Conservation (phyloP, 495 filamentous ascomycete genomes). For the Bathelium albidoporum region DNA sequence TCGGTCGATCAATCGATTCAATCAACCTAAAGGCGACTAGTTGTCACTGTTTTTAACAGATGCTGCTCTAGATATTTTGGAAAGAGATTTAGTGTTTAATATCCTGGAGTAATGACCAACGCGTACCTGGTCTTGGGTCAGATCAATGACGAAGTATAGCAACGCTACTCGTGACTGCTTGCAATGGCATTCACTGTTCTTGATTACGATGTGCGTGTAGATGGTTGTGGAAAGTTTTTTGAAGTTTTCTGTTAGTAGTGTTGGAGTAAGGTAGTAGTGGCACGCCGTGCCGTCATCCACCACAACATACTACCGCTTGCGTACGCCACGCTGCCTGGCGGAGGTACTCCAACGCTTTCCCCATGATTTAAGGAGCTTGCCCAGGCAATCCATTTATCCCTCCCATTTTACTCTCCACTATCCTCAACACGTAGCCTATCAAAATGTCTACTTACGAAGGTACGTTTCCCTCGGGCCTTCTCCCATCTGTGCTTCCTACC, state of each 20-base stretch:
- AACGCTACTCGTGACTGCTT: too few relatives aligned
- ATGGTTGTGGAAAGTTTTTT: too few relatives aligned
- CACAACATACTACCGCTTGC: background rate
- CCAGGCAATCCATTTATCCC: background rate
- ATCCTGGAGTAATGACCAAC: background rate
- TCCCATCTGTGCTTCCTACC: background rate
- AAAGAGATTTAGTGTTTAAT: background rate
- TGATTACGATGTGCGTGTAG: too few relatives aligned
- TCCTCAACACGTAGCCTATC: background rate
- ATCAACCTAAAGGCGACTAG: background rate
- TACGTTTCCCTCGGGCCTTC: slow-evolving; percentile 8
- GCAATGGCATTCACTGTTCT: too few relatives aligned
- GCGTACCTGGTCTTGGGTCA: background rate
- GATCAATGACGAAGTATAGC: background rate
- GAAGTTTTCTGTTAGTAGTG: too few relatives aligned
- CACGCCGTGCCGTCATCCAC: background rate
- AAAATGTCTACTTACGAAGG: slow-evolving; percentile 35
- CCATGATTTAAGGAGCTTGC: background rate
- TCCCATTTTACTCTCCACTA: background rate
- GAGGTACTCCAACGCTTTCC: background rate
- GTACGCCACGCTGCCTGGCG: background rate
- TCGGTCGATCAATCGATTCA: background rate
- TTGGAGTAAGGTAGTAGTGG: too few relatives aligned
- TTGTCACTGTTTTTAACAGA: background rate
- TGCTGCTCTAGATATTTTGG: background rate